phyloP scores from a whole-genome alignment of 495 filamentous ascomycete species.

The Gamarada debralockiae region DNA sequence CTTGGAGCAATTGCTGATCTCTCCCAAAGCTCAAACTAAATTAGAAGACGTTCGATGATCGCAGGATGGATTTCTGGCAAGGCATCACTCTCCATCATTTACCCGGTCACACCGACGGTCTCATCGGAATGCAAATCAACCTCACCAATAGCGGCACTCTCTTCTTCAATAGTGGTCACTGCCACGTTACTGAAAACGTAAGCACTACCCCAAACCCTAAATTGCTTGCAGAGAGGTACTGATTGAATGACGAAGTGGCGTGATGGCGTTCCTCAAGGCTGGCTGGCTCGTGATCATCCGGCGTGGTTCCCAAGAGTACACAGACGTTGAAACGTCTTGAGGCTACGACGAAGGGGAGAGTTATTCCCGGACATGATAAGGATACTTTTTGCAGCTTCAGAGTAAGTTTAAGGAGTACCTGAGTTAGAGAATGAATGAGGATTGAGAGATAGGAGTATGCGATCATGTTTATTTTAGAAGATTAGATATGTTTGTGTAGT shows the following conservation, averaged over 20 bases:
- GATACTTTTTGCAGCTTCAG: constrained; percentile 21
- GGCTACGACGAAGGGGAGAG: constrained; percentile 24
- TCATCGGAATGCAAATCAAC: constrained; percentile 35
- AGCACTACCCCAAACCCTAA: neutral
- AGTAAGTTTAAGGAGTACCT: constrained; percentile 21
- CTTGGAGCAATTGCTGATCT: neutral
- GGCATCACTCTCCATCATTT: constrained; percentile 35
- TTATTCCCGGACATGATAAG: constrained; percentile 36
- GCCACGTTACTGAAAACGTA: constrained; percentile 32
- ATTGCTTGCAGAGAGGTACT: neutral
- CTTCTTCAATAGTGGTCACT: constrained; percentile 34
- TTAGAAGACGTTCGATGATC: constrained; percentile 34
- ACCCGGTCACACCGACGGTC: constrained; percentile 31
- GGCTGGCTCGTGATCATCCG: constrained; percentile 26
- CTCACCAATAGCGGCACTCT: constrained; percentile 31
- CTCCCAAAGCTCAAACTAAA: constrained; percentile 20
- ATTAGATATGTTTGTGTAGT: no score
- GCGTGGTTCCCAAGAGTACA: constrained; percentile 32
- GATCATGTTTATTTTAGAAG: no score
- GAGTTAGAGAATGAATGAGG: constrained; percentile 15
- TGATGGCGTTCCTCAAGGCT: constrained; percentile 21
- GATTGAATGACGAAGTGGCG: constrained; percentile 10
- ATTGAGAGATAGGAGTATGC: no score
- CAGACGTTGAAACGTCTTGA: constrained; percentile 32
- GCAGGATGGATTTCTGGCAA: constrained; percentile 33